Base-by-base conservation (phyloP, 2,329 filamentous ascomycete genomes). In the Stagonosporopsis rhizophila region DNA sequence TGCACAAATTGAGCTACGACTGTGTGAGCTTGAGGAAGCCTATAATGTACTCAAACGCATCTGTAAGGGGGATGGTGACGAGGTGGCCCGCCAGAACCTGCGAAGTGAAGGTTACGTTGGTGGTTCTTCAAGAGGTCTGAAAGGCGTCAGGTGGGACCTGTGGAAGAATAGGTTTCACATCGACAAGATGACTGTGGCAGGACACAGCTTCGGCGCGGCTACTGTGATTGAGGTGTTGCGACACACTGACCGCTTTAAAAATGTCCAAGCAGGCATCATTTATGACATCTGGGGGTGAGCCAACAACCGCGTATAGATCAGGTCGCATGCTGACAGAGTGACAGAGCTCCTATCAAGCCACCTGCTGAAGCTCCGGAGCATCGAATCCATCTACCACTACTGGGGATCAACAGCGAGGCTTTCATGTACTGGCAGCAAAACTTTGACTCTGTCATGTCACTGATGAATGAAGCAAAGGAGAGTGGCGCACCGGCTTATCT, bases 371-470 rank as follows among this genome's bases (percentile, higher is more conserved):
- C 79, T 17, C 74, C 77, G 1, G 65, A 78, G 4, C 77, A 82
- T 52, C 77, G 79, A 15, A 81, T 83, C 40, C 75, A 77, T 34
- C 79, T 82, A 12, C 87, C 87, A 5, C 67, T 89, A 7, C 78
- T 90, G 6, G 84, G 83, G 3, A 85, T 90, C 67, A 88, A 87
- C 44, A 85, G 82, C 6, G 87, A 90, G 71, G 87, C 86, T 0
- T 89, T 89, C 75, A 88, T 88, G 79, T 87, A 89, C 73, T 89
- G 87, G 87, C 80, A 83, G 20, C 78, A 81, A 2, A 90, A 89
- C 58, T 88, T 87, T 66, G 75, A 84, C 37, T 79, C 82, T 32
- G 80, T 89, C 9, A 79, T 82, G 59, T 76, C 78, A 0, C 76
- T 89, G 15, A 84, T 85, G 68, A 75, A 81, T 22, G 86, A 89